These are phyloP conservation scores for Ramalina intermedia DNA, from an alignment of 495 filamentous ascomycete genomes.

Conservation along the genomic window DNA sequence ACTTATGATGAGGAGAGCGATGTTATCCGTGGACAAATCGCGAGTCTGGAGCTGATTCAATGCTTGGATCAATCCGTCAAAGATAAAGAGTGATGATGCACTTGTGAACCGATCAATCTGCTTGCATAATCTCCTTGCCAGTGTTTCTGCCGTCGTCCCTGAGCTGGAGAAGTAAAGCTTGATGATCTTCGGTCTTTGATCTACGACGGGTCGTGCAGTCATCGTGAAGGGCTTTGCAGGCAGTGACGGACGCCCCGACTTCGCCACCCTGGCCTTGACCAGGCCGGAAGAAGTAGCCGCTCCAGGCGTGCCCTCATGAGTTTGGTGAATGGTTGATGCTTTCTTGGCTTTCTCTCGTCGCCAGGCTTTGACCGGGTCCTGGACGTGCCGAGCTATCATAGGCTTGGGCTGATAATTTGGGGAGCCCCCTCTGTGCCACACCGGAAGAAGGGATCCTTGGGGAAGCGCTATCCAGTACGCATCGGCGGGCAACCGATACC, in stretches of 20 bases:
- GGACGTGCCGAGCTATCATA: slow-evolving; percentile 15
- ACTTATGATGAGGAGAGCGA: slow-evolving; percentile 11
- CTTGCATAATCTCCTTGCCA: slow-evolving; percentile 12
- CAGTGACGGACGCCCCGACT: too few relatives aligned
- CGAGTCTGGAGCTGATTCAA: slow-evolving; percentile 5
- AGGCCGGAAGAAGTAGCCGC: too few relatives aligned
- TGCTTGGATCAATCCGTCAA: neutral
- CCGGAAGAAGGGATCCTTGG: slow-evolving; percentile 19
- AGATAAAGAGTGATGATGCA: neutral
- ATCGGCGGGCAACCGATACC: slow-evolving; percentile 18
- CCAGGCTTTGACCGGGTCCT: slow-evolving; percentile 19
- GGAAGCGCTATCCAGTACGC: slow-evolving; percentile 20
- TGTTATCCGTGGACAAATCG: slow-evolving; percentile 3
- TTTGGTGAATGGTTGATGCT: too few relatives aligned
- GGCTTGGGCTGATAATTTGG: slow-evolving; percentile 21
- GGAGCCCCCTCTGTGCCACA: slow-evolving; percentile 19
- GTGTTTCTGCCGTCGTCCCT: slow-evolving; percentile 14
- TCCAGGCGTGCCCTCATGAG: too few relatives aligned
- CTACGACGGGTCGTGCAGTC: too few relatives aligned
- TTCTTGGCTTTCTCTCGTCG: slow-evolving; percentile 5
- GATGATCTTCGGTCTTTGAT: neutral
- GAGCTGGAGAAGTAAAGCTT: slow-evolving; percentile 16
- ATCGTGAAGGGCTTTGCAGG: too few relatives aligned
- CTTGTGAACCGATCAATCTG: neutral
- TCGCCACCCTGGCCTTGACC: too few relatives aligned